Evolutionary conservation across 768 basidiomycete genomes (phyloP).

Genomic region (Daedalea quercina): DNA sequence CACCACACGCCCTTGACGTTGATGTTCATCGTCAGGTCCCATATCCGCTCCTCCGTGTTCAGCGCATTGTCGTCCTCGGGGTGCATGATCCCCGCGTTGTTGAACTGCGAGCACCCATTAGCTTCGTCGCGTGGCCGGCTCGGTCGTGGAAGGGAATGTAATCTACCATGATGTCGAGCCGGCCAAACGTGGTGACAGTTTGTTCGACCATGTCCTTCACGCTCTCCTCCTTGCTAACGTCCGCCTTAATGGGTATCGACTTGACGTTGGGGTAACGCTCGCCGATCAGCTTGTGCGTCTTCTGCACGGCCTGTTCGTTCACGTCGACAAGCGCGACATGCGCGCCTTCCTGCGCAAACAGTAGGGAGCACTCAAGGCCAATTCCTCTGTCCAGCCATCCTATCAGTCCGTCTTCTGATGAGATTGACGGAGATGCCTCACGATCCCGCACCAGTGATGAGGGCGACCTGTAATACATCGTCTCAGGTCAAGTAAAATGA

Average conservation of each 20-base stretch:
- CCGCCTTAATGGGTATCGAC: constrained; percentile 65
- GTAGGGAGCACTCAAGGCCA: constrained; percentile 89
- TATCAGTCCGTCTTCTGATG: neutral
- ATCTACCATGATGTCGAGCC: constrained; percentile 92
- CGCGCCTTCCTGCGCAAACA: constrained; percentile 95
- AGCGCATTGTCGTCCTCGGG: constrained; percentile 90
- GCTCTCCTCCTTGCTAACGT: constrained; percentile 86
- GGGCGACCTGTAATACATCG: constrained; percentile 19
- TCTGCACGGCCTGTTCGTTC: constrained; percentile 68
- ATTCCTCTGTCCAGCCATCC: constrained; percentile 63
- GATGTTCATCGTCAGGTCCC: constrained; percentile 90
- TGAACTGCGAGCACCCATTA: constrained; percentile 54
- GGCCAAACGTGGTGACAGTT: constrained; percentile 82
- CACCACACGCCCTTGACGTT: constrained; percentile 99
- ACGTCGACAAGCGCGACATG: constrained; percentile 85
- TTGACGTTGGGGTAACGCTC: constrained; percentile 64
- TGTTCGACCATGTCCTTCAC: constrained; percentile 75
- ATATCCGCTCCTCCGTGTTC: constrained; percentile 94
- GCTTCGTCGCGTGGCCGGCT: neutral
- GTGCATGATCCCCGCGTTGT: constrained; percentile 99
- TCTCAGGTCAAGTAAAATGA: neutral
- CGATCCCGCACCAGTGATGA: constrained; percentile 51
- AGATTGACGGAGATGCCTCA: constrained; percentile 21
- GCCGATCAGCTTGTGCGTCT: constrained; percentile 54
- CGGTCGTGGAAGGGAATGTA: too few relatives aligned